Evolutionary conservation across 2,329 filamentous ascomycete genomes (phyloP).

Genomic region (Chaetomium sp.): DNA sequence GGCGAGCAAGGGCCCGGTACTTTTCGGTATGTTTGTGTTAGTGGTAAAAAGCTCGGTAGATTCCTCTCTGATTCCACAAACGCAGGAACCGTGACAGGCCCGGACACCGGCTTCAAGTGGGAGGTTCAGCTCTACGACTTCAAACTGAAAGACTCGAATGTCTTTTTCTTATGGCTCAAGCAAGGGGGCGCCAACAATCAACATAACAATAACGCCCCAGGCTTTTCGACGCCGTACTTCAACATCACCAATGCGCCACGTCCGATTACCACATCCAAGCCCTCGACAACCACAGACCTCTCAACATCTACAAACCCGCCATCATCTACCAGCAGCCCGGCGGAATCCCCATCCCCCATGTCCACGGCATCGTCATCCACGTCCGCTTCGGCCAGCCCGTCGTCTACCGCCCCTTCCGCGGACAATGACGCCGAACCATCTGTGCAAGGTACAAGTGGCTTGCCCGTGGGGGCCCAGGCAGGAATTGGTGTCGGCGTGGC

Average conservation of each 20-base stretch:
- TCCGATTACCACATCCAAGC: neutral
- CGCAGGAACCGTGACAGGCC: neutral
- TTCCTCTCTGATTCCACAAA: neutral
- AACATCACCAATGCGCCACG: constrained; percentile 17
- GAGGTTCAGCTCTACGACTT: constrained; percentile 20
- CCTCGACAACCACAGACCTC: neutral
- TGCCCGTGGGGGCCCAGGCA: constrained; percentile 8
- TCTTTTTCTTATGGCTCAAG: constrained; percentile 23
- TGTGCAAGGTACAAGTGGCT: no score
- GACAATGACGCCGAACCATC: neutral
- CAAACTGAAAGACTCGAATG: constrained; percentile 9
- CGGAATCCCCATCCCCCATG: neutral
- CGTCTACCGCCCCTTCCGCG: neutral
- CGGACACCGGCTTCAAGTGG: constrained; percentile 15
- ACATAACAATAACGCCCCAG: neutral
- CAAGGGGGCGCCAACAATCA: constrained; percentile 2
- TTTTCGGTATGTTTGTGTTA: constrained; percentile 8
- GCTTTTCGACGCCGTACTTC: constrained; percentile 23
- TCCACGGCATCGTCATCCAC: neutral
- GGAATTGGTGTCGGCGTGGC: constrained; percentile 16
- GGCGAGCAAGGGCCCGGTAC: constrained; percentile 16
- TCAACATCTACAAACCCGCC: neutral
- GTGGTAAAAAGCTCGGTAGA: neutral
- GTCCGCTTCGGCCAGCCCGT: neutral
- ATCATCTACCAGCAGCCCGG: neutral